Base-by-base conservation (phyloP, 768 basidiomycete genomes). In the Auricularia cornea region DNA sequence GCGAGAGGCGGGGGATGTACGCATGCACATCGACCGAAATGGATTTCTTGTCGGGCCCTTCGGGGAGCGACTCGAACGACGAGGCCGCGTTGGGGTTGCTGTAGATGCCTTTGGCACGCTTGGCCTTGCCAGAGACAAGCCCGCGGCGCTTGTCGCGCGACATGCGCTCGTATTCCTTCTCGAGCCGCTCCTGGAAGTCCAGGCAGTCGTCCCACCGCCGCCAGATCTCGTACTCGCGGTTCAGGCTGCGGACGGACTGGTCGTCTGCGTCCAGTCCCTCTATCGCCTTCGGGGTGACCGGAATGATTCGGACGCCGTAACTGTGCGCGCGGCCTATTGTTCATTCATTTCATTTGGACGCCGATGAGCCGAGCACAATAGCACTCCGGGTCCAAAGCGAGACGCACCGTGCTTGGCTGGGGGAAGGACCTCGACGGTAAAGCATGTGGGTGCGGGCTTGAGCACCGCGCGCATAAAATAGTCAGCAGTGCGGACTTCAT, bases 161-260 rank as follows among this genome's bases (percentile, higher is more conserved):
- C 67, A 84, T 78, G 29, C 79, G 77, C 23, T 75, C 68, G 68
- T 92, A 93, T 70, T 88, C 86, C 18, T 70, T 65, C 72, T 91
- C 90, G 11, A 93, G 76, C 2, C 75, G 73, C 51, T 87, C 84
- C 71, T 93, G 91, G 68, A 92, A 86, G 76, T 79, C 83, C 11
- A 93, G 76, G 64, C 89, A 91, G 68, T 93, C 91, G 63, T 91
- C 91, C 91, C 91, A 93, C 56, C 81, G 78, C 30, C 91, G 79
- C 84, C 88, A 90, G 40, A 93, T 78, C 16, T 88, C 86, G 69
- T 93, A 92, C 63, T 84, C 84, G 10, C 72, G 68, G 56, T 74
- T 1, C 74, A 75, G 10, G 62, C 14, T 30, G 65, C 64, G 3
- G 73, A 73, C 26, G 28, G 44, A 40, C 29, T 64, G 72, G 8